phyloP scores from a whole-genome alignment of 305 asterid genomes.

The Striga hermonthica region DNA sequence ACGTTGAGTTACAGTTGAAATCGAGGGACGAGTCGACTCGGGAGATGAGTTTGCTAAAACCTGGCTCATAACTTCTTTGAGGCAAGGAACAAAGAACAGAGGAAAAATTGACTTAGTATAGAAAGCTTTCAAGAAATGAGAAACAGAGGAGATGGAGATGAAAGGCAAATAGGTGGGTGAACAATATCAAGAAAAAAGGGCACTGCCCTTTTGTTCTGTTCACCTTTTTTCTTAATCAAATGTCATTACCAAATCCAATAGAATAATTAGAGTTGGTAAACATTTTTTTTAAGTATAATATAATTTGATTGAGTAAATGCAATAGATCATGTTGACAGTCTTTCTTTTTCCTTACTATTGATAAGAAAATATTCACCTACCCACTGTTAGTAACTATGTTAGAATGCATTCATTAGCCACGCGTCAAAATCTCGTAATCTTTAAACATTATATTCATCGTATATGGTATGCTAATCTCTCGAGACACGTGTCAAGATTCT shows the following conservation, averaged over 20 bases:
- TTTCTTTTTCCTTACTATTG: too few relatives aligned
- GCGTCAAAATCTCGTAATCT: neutral
- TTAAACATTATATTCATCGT: neutral
- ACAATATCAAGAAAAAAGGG: conserved; percentile 16
- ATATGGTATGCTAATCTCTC: too few relatives aligned
- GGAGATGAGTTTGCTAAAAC: conserved; percentile 57
- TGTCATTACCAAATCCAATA: conserved; percentile 15
- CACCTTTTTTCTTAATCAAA: conserved; percentile 18
- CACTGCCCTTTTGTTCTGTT: conserved; percentile 12
- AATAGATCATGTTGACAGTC: too few relatives aligned
- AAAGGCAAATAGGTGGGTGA: conserved; percentile 12
- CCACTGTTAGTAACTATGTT: too few relatives aligned
- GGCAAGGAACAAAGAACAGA: conserved; percentile 15
- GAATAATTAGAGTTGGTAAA: neutral
- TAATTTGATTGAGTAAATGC: neutral
- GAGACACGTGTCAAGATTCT: too few relatives aligned
- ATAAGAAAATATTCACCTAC: too few relatives aligned
- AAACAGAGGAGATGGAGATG: neutral
- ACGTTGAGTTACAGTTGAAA: conserved; percentile 27
- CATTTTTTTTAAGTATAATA: too few relatives aligned
- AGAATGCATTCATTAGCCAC: too few relatives aligned
- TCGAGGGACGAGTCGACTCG: conserved; percentile 36
- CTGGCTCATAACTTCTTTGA: conserved; percentile 43
- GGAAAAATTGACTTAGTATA: neutral
- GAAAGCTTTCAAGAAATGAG: conserved; percentile 29